Evolutionary conservation across 2,329 filamentous ascomycete species (phyloP), one percentile per base, ranked within the genome.

Genomic region (Fusarium falciforme): DNA sequence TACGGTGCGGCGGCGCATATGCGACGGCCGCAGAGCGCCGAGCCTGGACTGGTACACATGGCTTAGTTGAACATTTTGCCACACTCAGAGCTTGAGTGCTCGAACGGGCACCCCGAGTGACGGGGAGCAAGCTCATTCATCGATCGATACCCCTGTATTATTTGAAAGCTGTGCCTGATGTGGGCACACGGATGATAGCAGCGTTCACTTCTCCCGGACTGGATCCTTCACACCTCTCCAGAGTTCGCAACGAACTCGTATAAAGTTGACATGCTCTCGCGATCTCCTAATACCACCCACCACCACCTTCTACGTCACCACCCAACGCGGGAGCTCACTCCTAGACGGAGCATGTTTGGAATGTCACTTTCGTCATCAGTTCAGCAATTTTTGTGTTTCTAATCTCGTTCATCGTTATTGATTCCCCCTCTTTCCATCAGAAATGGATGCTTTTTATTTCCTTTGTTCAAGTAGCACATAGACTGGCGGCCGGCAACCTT

Each of bases 21-120:
- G 75, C 90, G 93, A 66, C 89, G 93, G 68, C 92, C 93, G 5
- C 92, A 93, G 76, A 94, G 93, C 86, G 90, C 93, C 4, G 93
- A 96, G 80, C 91, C 92, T 20, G 82, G 82, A 65, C 76, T 85
- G 73, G 83, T 84, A 59, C 83, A 84, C 70, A 84, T 84, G 83
- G 80, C 81, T 68, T 84, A 81, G 79, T 73, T 67, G 69, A 69
- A 70, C 72, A 38, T 72, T 60, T 55, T 73, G 49, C 59, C 64
- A 68, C 61, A 44, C 60, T 59, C 60, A 61, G 59, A 62, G 58
- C 36, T 64, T 76, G 62, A 67, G 55, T 60, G 42, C 61, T 58
- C 49, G 20, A 40, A 61, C 33, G 35, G 54, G 57, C 64, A 70
- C 47, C 14, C 12, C 55, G 29, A 66, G 59, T 66, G 64, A 54